phyloP scores from a whole-genome alignment of 2,329 filamentous ascomycete genomes.

The Podosphaera fusca region DNA sequence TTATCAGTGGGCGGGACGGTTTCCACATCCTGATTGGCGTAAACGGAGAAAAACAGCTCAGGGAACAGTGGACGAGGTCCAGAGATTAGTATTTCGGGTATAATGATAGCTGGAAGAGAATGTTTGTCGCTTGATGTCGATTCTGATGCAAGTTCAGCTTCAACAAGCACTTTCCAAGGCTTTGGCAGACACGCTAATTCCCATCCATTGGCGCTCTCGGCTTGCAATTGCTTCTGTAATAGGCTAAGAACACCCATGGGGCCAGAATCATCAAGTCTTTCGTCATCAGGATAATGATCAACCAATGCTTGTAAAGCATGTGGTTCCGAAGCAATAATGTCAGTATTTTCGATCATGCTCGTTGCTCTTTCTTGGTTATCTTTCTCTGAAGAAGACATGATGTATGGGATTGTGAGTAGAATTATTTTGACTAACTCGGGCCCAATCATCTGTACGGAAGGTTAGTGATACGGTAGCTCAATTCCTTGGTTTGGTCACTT shows the following conservation, averaged over 20 bases:
- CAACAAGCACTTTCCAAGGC: constrained; percentile 39
- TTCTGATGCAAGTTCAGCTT: constrained; percentile 32
- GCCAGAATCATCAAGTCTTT: constrained; percentile 34
- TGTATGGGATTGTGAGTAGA: constrained; percentile 77
- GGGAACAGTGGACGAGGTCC: constrained; percentile 65
- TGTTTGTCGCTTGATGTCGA: constrained; percentile 46
- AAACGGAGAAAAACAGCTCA: constrained; percentile 85
- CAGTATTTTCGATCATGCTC: constrained; percentile 75
- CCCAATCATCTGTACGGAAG: constrained; percentile 29
- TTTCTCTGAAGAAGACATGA: constrained; percentile 49
- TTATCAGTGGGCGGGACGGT: constrained; percentile 60
- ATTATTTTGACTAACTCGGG: constrained; percentile 94
- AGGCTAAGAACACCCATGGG: constrained; percentile 55
- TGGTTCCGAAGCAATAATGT: constrained; percentile 75
- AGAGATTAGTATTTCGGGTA: constrained; percentile 53
- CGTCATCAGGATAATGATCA: constrained; percentile 54
- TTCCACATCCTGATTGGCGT: constrained; percentile 63
- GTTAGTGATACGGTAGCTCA: constrained; percentile 3
- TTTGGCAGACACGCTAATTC: constrained; percentile 44
- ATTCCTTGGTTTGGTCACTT: constrained; percentile 19
- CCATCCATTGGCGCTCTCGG: constrained; percentile 55
- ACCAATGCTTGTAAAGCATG: constrained; percentile 69
- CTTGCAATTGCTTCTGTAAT: constrained; percentile 66
- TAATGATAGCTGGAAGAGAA: constrained; percentile 46
- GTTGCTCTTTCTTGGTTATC: constrained; percentile 51